Evolutionary conservation across 768 basidiomycete species (phyloP).

Genomic region (Lactarius quietus): DNA sequence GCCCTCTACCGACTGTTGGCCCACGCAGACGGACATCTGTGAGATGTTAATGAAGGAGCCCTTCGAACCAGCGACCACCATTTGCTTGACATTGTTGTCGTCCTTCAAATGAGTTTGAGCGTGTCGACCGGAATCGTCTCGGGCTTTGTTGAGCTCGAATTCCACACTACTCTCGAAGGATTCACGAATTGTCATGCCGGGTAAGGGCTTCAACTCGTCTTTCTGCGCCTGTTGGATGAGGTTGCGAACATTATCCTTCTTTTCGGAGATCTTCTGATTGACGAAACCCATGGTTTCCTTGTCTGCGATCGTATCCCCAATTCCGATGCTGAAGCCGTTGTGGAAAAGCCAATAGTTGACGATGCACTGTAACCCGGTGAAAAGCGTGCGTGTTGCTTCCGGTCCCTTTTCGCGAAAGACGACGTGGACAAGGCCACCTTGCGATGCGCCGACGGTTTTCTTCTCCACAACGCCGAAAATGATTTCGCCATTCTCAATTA

Average conservation of each 20-base stretch:
- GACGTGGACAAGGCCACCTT: constrained; percentile 93
- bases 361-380: constrained; percentile 91
- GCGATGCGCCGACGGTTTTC: constrained; percentile 96
- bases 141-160: constrained; percentile 87
- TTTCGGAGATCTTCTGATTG: constrained; percentile 73
- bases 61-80: constrained; percentile 99
- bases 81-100: constrained; percentile 99
- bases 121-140: constrained; percentile 92
- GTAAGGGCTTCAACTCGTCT: constrained; percentile 83
- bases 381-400: constrained; percentile 83
- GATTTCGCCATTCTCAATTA: constrained; percentile 96
- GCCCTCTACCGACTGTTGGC: constrained; percentile 97
- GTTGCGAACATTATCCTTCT: constrained; percentile 73
- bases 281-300: constrained; percentile 83
- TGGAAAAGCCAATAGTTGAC: constrained; percentile 99
- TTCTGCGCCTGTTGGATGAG: constrained; percentile 82
- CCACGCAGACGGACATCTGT: constrained; percentile 99
- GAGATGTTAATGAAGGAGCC: constrained; percentile 99
- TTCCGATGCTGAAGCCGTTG: constrained; percentile 98
- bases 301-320: constrained; percentile 97
- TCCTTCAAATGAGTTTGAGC: constrained; percentile 98
- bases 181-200: constrained; percentile 99
- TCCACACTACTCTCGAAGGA: constrained; percentile 95
- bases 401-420: constrained; percentile 98
- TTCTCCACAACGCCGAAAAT: constrained; percentile 96